A percentile compares a stretch with the other conserved stretches of the same genome.
These are phyloP conservation scores for Alnus glutinosa DNA, from an alignment of 306 rosid species.

Conservation along the genomic window DNA sequence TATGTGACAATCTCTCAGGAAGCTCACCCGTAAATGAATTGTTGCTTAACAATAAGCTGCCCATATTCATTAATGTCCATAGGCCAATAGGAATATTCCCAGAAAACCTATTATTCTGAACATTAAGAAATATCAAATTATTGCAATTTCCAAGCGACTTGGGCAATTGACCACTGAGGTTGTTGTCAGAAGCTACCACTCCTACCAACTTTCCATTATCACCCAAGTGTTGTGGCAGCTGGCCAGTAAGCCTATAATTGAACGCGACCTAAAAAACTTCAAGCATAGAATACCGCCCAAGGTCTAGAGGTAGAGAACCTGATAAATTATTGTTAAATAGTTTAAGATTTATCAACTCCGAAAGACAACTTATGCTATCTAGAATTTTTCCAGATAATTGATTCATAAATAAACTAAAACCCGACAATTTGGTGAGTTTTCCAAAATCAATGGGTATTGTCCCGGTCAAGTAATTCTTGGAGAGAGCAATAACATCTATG, in stretches of 20 bases:
- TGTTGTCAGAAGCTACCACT: constrained; percentile 41
- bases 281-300: constrained; percentile 54
- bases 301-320: constrained; percentile 54
- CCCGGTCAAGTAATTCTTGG: constrained; percentile 46
- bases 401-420: constrained; percentile 41
- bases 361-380: constrained; percentile 50
- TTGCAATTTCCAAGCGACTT: constrained; percentile 62
- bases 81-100: constrained; percentile 60
- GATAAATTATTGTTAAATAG: constrained; percentile 52
- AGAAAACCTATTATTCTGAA: constrained; percentile 41
- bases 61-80: constrained; percentile 53
- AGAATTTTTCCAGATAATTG: constrained; percentile 60
- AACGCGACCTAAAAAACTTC: constrained; percentile 25
- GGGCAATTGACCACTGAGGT: constrained; percentile 60
- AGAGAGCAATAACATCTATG: constrained; percentile 44
- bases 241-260: constrained; percentile 49
- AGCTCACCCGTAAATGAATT: constrained; percentile 59
- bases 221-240: constrained; percentile 58
- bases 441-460: constrained; percentile 56
- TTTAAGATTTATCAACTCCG: constrained; percentile 36
- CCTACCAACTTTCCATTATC: constrained; percentile 36
- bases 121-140: constrained; percentile 22
- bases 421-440: constrained; percentile 39
- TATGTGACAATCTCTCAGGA: constrained; percentile 46
- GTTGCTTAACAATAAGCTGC: constrained; percentile 26